Evolutionary conservation across 805 yeast species (phyloP), one percentile per base, ranked within the genome.

Genomic region (Zygosaccharomyces lentus): DNA sequence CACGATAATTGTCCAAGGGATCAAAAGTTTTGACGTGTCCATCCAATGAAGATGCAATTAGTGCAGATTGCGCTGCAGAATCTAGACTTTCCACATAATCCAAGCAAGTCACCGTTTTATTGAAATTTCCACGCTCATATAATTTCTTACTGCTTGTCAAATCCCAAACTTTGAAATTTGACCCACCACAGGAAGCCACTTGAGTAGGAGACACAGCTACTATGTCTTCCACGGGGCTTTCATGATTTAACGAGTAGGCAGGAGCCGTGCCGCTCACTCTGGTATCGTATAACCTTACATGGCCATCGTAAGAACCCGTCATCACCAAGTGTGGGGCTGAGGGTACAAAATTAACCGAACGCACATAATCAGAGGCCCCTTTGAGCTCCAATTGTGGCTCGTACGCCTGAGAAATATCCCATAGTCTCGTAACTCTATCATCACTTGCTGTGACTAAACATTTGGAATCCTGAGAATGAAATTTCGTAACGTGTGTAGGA

Each of bases 11-110:
- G 17, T 83, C 76, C 23, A 77, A 68, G 31, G 87, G 78, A 65
- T 90, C 97, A 64, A 91, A 87, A 37, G 90, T 90, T 67, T 93
- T 93, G 49, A 93, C 96, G 66, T 93, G 99, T 16, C 99, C 99
- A 68, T 93, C 99, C 47, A 93, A 72, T 0, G 97, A 89, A 13
- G 98, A 97, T 2, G 96, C 97, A 25, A 93, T 70, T 37, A 93
- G 71, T 43, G 85, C 81, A 6, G 62, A 61, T 36, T 56, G 50
- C 56, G 64, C 64, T 40, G 68, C 66, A 12, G 65, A 56, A 16
- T 57, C 61, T 24, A 53, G 57, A 31, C 62, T 56, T 32, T 61
- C 60, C 26, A 64, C 58, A 37, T 64, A 62, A 41, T 62, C 64
- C 51, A 90, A 71, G 50, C 90, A 82, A 12, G 97, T 90, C 34